Base-by-base conservation (phyloP, 441 rosid species). In the Adansonia gregorii region DNA sequence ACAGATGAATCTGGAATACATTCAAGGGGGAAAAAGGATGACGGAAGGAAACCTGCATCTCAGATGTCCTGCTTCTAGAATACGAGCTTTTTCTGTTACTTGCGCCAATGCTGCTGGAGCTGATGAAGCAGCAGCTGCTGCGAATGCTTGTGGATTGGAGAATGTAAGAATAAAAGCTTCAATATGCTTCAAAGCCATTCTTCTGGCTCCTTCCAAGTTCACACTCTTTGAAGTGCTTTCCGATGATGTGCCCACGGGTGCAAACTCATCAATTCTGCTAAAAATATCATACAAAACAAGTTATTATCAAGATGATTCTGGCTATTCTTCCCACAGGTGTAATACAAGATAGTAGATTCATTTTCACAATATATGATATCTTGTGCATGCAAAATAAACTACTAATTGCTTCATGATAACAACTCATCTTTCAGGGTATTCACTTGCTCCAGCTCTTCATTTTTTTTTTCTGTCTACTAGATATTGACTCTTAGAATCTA, bases 61-160 rank as follows among this genome's bases (percentile, higher is more conserved):
- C 63, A 96, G 88, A 83, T 93, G 98, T 55, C 99, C 98, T 58
- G 98, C 98, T 90, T 96, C 99, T 85, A 84, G 98, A 78, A 96
- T 94, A 41, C 95, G 96, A 81, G 95, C 98, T 82, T 88, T 86
- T 83, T 96, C 98, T 8, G 97, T 89, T 61, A 96, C 94, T 85
- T 94, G 97, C 17, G 90, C 86, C 81, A 96, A 77, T 74, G 95
- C 87, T 72, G 96, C 89, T 20, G 97, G 93, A 72, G 94, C 88
- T 58, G 93, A 93, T 46, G 98, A 94, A 69, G 89, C 83, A 77
- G 94, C 89, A 61, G 93, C 97, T 59, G 84, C 77, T 22, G 90
- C 86, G 86, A 94, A 96, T 70, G 95, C 86, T 72, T 89, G 95
- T 43, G 87, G 92, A 85, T 91, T 90, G 69, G 90, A 87, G 80